Conservation (phyloP, 2,329 filamentous ascomycete species). For the Penicillium sp. region DNA sequence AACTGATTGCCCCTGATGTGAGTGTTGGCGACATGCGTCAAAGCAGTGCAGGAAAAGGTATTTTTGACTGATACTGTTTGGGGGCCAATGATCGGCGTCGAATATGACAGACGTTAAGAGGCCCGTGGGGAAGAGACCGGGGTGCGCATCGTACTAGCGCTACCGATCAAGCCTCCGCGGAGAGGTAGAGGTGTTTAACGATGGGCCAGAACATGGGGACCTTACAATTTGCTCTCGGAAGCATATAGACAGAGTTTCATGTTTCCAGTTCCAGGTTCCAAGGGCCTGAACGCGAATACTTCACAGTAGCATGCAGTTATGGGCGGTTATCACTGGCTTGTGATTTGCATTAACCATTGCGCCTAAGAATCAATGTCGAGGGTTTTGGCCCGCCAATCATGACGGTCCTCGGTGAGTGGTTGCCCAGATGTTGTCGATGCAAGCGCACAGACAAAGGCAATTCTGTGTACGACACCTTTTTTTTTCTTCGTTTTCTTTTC, state of each 20-base stretch:
- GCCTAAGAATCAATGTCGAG: background rate
- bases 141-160: background rate
- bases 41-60: background rate
- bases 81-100: background rate
- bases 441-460: slow-evolving; percentile 15
- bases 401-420: background rate
- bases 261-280: background rate
- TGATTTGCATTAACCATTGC: background rate
- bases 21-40: background rate
- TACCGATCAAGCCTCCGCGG: background rate
- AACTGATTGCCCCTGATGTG: background rate
- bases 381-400: slow-evolving; percentile 17
- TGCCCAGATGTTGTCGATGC: slow-evolving; percentile 3
- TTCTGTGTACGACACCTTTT: background rate
- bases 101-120: background rate
- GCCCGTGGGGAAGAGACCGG: background rate
- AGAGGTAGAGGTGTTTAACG: background rate
- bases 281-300: background rate
- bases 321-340: slow-evolving; percentile 11
- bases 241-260: background rate
- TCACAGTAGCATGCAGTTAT: slow-evolving; percentile 18
- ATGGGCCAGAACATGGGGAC: background rate
- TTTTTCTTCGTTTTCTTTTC: too few relatives aligned
- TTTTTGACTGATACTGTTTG: background rate
- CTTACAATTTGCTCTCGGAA: background rate